These are phyloP conservation scores for Alectoria sarmentosa DNA, from an alignment of 495 filamentous ascomycete genomes.

Conservation along the genomic window DNA sequence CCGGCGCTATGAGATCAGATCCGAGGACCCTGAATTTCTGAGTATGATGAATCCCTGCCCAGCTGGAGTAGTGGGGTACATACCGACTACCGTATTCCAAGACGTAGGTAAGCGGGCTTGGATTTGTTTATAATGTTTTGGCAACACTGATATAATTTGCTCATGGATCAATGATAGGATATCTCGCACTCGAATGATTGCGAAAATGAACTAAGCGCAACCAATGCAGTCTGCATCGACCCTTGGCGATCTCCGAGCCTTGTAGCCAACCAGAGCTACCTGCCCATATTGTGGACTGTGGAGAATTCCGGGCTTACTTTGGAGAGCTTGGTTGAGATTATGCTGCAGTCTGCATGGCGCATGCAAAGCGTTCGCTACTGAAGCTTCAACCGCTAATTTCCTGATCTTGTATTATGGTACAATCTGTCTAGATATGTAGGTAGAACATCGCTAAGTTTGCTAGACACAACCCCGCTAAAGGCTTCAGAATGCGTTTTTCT, in stretches of 20 bases:
- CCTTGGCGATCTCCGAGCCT: background rate
- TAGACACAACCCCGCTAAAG: constrained; percentile 10
- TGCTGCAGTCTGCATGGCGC: background rate
- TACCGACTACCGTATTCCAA: too few species aligned
- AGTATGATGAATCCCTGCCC: background rate
- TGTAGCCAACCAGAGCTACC: background rate
- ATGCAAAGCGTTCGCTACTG: background rate
- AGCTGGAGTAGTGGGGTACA: background rate
- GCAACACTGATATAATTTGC: too few species aligned
- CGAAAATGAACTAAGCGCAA: background rate
- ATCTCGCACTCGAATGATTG: background rate
- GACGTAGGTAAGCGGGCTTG: too few species aligned
- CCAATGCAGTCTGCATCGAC: background rate
- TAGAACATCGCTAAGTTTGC: constrained; percentile 23
- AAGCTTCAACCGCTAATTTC: constrained; percentile 11
- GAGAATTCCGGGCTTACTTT: background rate
- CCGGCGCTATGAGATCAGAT: background rate
- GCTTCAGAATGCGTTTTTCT: background rate
- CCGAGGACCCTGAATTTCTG: too few species aligned
- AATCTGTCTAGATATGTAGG: constrained; percentile 8
- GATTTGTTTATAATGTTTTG: too few species aligned
- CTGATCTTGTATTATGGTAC: constrained; percentile 1
- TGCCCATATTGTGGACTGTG: background rate
- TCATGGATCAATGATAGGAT: background rate
- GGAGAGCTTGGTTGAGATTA: background rate